phyloP scores from a whole-genome alignment of 805 yeast genomes.

The Candida ovalis region DNA sequence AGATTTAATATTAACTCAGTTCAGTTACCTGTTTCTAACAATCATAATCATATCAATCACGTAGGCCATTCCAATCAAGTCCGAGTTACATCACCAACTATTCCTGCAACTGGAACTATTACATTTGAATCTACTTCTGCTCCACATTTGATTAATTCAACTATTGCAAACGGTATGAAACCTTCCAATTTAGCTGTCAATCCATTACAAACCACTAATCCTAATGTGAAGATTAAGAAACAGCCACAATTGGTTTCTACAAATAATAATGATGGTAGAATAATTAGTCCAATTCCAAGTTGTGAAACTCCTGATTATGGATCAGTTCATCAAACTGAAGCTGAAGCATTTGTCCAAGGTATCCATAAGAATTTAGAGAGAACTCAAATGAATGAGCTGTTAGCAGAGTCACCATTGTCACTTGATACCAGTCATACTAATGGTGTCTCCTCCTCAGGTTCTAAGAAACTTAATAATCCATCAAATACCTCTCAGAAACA shows the following conservation, averaged over 20 bases:
- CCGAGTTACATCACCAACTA: background rate
- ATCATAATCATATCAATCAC: background rate
- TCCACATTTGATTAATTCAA: slow-evolving; percentile 18
- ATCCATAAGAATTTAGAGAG: slow-evolving; percentile 25
- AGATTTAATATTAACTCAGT: background rate
- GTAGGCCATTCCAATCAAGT: background rate
- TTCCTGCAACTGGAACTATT: background rate
- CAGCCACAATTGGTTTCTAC: slow-evolving; percentile 35
- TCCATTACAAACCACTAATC: slow-evolving; percentile 61
- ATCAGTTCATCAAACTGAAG: slow-evolving; percentile 43
- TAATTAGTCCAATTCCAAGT: slow-evolving; percentile 6
- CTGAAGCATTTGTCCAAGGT: slow-evolving; percentile 38
- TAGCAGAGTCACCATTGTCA: background rate
- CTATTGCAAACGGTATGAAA: slow-evolving; percentile 35
- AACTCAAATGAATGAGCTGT: slow-evolving; percentile 4
- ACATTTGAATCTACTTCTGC: background rate
- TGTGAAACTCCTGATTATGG: slow-evolving; percentile 17
- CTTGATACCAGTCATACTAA: no score
- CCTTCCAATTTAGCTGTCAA: slow-evolving; percentile 67
- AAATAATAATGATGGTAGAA: slow-evolving; percentile 1
- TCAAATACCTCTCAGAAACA: slow-evolving; percentile 6
- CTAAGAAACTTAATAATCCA: background rate
- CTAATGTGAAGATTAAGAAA: slow-evolving; percentile 66
- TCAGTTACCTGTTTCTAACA: background rate
- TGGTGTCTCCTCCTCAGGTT: background rate